Evolutionary conservation across 441 rosid genomes (phyloP), one percentile per base, ranked within the genome.

Genomic region (Flueggea neowawraea): DNA sequence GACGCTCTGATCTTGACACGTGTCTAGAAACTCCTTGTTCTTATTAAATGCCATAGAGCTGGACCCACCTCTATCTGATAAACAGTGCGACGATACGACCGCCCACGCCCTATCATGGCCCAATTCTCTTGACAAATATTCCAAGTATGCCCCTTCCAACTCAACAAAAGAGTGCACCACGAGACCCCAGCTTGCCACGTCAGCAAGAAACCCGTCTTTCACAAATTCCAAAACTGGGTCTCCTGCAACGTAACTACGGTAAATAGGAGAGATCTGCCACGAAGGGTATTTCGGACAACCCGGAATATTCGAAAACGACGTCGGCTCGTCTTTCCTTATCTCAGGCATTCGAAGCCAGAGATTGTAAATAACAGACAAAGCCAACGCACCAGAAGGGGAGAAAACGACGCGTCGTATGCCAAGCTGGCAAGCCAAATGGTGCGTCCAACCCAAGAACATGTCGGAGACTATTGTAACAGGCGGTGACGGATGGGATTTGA

Each of bases 361-460:
- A 33, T 58, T 69, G 15, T 67, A 60, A 11, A 55, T 6, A 49
- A 78, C 72, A 6, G 73, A 60, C 16, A 72, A 60, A 12, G 82
- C 65, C 52, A 77, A 36, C 0, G 85, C 75, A 2, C 83, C 82
- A 4, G 77, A 66, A 9, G 78, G 76, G 72, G 80, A 84, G 74
- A 87, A 84, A 15, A 82, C 75, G 66, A 87, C 41, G n/a, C 90
- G 72, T 6, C 77, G 81, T 31, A 87, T 70, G 44, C 66, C 65
- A 45, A 82, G 69, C 10, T 55, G 59, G 43, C 10, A 43, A 7
- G 89, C 83, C 4, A 87, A 69, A 47, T 54, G 60, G 11, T 61
- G 32, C 57, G 88, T 84, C 90, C 93, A 87, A 7, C 93, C 93
- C 45, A 84, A 76, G 76, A 87, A 87, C 77, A 82, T 78, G 31